These are phyloP conservation scores for Litsea cubeba DNA, from an alignment of 164 flowering plant genomes.

Conservation along the genomic window DNA sequence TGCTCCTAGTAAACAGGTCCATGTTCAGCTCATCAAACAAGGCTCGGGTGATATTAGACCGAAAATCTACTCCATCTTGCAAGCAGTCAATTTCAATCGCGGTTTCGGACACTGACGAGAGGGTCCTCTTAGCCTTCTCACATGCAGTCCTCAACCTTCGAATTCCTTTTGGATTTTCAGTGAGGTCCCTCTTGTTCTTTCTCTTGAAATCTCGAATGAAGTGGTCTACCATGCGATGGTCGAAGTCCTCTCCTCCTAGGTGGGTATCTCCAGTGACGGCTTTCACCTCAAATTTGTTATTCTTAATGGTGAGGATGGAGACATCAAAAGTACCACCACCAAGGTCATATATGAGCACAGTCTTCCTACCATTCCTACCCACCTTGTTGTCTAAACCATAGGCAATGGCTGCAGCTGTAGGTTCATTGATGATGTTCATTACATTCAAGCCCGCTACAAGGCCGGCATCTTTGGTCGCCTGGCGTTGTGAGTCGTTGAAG, in stretches of 20 bases:
- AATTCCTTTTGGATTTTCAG: conserved; percentile 42
- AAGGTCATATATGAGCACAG: conserved; percentile 1
- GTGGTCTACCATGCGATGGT: conserved; percentile 50
- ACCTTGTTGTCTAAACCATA: conserved; percentile 4
- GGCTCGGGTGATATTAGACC: conserved; percentile 47
- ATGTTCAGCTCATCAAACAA: conserved; percentile 58
- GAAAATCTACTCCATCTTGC: conserved; percentile 50
- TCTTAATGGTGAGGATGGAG: conserved; percentile 8
- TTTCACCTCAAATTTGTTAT: background rate
- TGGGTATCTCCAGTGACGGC: conserved; percentile 22
- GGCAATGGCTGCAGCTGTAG: conserved; percentile 7
- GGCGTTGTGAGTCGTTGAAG: conserved; percentile 5
- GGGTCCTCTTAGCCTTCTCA: conserved; percentile 54
- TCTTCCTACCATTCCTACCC: background rate
- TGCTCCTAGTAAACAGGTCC: conserved; percentile 49
- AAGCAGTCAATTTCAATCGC: conserved; percentile 50
- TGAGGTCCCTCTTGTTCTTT: conserved; percentile 51
- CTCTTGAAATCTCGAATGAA: conserved; percentile 46
- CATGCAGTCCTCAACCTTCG: conserved; percentile 47
- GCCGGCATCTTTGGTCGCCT: conserved; percentile 13
- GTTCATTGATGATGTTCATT: conserved; percentile 5
- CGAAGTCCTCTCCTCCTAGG: conserved; percentile 59
- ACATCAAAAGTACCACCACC: conserved; percentile 14
- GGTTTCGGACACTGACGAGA: conserved; percentile 43
- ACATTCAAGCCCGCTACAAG: conserved; percentile 9